Conservation (phyloP, 441 rosid genomes). For the Adansonia gregorii region DNA sequence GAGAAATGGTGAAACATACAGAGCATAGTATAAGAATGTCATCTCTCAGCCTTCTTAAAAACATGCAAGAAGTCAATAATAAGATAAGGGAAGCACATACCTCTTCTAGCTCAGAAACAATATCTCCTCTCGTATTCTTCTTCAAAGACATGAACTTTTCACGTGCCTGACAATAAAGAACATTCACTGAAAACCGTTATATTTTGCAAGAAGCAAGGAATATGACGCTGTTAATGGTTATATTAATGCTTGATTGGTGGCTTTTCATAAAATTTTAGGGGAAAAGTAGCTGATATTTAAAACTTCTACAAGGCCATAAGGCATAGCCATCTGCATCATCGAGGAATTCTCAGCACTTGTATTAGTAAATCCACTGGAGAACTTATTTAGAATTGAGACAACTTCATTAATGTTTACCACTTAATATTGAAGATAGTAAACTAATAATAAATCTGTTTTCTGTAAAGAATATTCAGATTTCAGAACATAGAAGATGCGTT, state of each 20-base stretch:
- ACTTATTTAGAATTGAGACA: constrained; percentile 10
- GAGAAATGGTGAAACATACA: constrained; percentile 16
- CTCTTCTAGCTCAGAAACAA: constrained; percentile 90
- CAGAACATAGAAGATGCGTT: neutral
- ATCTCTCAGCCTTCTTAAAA: constrained; percentile 12
- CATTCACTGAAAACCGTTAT: neutral
- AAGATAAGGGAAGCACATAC: constrained; percentile 38
- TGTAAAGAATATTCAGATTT: constrained; percentile 1
- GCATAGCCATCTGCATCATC: constrained; percentile 1
- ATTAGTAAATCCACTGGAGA: constrained; percentile 3
- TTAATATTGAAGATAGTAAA: neutral
- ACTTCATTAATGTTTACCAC: constrained; percentile 2
- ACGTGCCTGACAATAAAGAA: constrained; percentile 60
- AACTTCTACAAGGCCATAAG: constrained; percentile 1
- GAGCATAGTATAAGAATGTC: neutral
- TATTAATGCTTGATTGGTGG: constrained; percentile 17
- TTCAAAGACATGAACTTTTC: constrained; percentile 86
- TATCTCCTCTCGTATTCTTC: constrained; percentile 76
- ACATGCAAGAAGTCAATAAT: constrained; percentile 17
- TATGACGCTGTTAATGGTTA: neutral
- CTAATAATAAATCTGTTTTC: neutral
- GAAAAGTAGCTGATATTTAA: constrained; percentile 2
- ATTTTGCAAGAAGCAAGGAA: neutral
- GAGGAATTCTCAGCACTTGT: constrained; percentile 4
- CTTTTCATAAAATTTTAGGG: neutral